These are phyloP conservation scores for Ephemerocybe angulata DNA, from an alignment of 768 basidiomycete species.

Conservation along the genomic window DNA sequence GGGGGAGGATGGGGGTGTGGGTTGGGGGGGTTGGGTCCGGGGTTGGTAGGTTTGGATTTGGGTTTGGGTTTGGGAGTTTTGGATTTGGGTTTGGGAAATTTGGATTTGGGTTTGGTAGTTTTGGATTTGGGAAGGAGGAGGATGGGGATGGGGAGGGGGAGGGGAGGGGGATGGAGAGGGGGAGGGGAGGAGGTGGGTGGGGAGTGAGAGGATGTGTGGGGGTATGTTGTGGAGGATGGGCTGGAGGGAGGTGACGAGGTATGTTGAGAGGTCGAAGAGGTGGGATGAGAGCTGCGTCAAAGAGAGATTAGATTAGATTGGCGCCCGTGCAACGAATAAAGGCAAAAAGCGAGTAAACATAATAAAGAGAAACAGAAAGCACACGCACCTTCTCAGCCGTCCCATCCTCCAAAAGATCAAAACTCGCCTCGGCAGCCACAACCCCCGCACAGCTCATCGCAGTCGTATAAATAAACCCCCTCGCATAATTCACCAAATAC, in stretches of 20 bases:
- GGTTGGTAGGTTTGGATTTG: no score
- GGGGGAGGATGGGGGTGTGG: constrained; percentile 79
- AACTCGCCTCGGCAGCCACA: constrained; percentile 69
- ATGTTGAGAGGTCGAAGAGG: constrained; percentile 44
- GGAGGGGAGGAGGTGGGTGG: constrained; percentile 22
- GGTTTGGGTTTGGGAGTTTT: no score
- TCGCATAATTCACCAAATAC: constrained; percentile 89
- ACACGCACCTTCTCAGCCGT: constrained; percentile 54
- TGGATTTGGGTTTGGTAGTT: constrained; percentile 12
- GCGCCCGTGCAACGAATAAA: no score
- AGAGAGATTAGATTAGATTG: background rate
- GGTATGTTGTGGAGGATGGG: constrained; percentile 39
- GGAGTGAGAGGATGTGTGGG: constrained; percentile 28
- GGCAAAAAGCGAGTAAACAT: no score
- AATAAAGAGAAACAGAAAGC: background rate
- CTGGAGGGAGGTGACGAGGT: constrained; percentile 33
- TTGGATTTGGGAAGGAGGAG: constrained; percentile 24
- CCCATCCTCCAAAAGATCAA: constrained; percentile 73
- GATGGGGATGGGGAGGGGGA: constrained; percentile 31
- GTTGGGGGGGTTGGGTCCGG: no score
- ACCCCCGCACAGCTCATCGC: constrained; percentile 74
- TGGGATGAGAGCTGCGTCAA: constrained; percentile 26
- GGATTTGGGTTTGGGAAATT: no score
- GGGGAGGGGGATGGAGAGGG: constrained; percentile 34
- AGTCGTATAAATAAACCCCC: constrained; percentile 90